phyloP scores from a whole-genome alignment of 1,139 yeast genomes.

The Candida sanyaensis region DNA sequence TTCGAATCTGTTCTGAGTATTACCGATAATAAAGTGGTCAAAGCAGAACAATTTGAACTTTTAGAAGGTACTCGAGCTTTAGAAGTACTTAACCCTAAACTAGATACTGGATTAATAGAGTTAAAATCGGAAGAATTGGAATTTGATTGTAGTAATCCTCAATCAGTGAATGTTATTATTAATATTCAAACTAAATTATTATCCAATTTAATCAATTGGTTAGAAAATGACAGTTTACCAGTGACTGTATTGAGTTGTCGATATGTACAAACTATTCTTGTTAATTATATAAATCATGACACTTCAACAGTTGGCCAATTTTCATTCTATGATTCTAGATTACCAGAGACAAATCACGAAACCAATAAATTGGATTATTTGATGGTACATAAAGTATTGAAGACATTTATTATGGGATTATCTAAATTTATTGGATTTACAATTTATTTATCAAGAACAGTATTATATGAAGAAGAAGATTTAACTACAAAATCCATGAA shows the following conservation, averaged over 20 bases:
- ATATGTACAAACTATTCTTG: slow-evolving; percentile 58
- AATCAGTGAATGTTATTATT: slow-evolving; percentile 37
- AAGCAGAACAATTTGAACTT: slow-evolving; percentile 55
- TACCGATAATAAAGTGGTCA: slow-evolving; percentile 46
- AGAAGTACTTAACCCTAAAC: slow-evolving; percentile 59
- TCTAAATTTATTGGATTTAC: slow-evolving; percentile 54
- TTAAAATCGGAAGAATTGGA: slow-evolving; percentile 39
- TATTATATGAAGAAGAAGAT: slow-evolving; percentile 76
- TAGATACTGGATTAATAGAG: slow-evolving; percentile 63
- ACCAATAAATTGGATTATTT: slow-evolving; percentile 17
- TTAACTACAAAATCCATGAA: slow-evolving; percentile 66
- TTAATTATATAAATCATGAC: slow-evolving; percentile 30
- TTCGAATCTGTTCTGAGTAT: slow-evolving; percentile 32
- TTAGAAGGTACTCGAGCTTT: slow-evolving; percentile 77
- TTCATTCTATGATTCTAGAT: slow-evolving; percentile 22
- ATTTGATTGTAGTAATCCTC: slow-evolving; percentile 38
- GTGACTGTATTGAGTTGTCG: slow-evolving; percentile 66
- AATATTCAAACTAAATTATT: slow-evolving; percentile 49
- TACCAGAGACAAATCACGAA: slow-evolving; percentile 3
- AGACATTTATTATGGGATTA: slow-evolving; percentile 50
- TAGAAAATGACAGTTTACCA: slow-evolving; percentile 60
- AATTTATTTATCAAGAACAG: slow-evolving; percentile 54
- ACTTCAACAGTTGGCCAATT: slow-evolving; percentile 17
- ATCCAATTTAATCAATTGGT: slow-evolving; percentile 57
- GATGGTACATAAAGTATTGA: slow-evolving; percentile 50